Evolutionary conservation across 2,329 filamentous ascomycete species (phyloP).

Genomic region (Pleomassaria siparia): DNA sequence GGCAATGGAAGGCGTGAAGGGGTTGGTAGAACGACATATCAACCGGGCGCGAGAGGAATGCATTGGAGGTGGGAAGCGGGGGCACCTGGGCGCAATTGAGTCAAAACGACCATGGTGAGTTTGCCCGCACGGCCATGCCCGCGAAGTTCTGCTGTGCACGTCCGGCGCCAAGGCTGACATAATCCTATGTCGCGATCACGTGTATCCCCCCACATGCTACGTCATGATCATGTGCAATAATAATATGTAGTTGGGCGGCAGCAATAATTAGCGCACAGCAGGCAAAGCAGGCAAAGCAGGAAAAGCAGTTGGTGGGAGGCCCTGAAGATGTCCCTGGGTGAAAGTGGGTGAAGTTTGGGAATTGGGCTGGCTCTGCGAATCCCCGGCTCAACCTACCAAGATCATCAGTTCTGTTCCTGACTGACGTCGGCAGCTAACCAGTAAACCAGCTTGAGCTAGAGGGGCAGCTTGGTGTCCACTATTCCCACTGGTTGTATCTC

Average conservation of each 20-base stretch:
- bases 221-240: slow-evolving; percentile 2
- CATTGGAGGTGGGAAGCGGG: slow-evolving; percentile 23
- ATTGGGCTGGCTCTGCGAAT: background rate
- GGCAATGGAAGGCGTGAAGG: slow-evolving; percentile 31
- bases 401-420: background rate
- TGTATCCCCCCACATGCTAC: too few relatives aligned
- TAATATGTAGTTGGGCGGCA: background rate
- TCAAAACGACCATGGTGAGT: too few relatives aligned
- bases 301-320: too few relatives aligned
- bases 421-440: slow-evolving; percentile 1
- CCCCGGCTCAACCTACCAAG: background rate
- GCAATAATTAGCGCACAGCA: background rate
- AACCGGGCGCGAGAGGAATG: slow-evolving; percentile 23
- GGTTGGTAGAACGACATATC: slow-evolving; percentile 36
- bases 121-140: too few relatives aligned
- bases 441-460: background rate
- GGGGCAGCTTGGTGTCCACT: background rate
- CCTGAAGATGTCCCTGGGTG: too few relatives aligned
- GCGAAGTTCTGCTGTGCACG: too few relatives aligned
- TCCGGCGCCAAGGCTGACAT: too few relatives aligned
- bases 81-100: background rate
- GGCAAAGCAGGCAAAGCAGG: too few relatives aligned
- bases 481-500: background rate
- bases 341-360: too few relatives aligned
- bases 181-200: too few relatives aligned